Evolutionary conservation across 2,329 filamentous ascomycete genomes (phyloP).

Genomic region (Pyrenochaeta sp.): DNA sequence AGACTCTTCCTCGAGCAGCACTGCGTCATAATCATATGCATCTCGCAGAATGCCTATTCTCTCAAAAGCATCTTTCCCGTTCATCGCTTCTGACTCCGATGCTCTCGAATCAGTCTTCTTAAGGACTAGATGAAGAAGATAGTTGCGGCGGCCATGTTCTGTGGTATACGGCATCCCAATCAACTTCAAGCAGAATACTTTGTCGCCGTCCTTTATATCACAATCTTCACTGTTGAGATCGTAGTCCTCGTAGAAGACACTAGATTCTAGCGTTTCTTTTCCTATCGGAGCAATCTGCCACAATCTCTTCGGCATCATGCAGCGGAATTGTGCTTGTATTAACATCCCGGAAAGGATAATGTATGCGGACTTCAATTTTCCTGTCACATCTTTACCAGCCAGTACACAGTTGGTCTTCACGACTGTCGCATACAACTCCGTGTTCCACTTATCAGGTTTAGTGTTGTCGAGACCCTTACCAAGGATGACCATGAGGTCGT

Average conservation of each 20-base stretch:
- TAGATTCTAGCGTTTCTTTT: neutral
- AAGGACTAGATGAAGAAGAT: neutral
- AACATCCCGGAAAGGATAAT: conserved; percentile 3
- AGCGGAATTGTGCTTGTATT: neutral
- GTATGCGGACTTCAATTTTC: neutral
- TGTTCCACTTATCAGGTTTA: neutral
- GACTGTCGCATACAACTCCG: neutral
- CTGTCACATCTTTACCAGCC: neutral
- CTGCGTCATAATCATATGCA: neutral
- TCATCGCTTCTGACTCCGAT: neutral
- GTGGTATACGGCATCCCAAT: neutral
- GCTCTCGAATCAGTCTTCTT: neutral
- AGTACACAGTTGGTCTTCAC: neutral
- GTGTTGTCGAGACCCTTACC: neutral
- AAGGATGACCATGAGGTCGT: neutral
- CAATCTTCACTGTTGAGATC: neutral
- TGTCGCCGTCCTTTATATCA: neutral
- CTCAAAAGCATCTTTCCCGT: neutral
- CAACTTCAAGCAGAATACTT: conserved; percentile 5
- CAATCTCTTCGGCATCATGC: neutral
- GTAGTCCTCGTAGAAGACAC: neutral
- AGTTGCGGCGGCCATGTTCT: neutral
- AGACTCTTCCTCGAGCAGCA: neutral
- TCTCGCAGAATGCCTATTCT: neutral
- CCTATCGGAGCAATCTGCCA: neutral